A percentile compares a stretch with the other conserved stretches of the same genome.
phyloP scores from a whole-genome alignment of 441 rosid species.

The Eutrema salsugineum region DNA sequence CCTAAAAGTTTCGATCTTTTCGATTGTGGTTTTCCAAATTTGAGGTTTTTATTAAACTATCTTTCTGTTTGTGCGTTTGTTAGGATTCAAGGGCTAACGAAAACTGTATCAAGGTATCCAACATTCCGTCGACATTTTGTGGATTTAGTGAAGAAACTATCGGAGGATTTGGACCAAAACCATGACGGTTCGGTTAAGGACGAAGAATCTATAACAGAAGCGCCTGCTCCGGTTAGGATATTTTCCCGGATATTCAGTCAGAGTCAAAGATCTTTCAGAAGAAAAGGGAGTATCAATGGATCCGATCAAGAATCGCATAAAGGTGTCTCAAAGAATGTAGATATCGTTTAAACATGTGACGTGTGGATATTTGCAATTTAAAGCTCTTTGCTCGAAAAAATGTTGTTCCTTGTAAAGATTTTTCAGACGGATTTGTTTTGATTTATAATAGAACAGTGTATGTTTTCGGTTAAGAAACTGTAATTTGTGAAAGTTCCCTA shows the following conservation, averaged over 20 bases:
- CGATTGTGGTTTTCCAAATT: not conserved
- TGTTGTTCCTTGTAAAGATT: constrained; percentile 17
- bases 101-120: constrained; percentile 78
- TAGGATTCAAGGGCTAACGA: constrained; percentile 76
- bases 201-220: constrained; percentile 25
- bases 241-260: constrained; percentile 37
- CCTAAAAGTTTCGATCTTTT: not conserved
- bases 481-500: not conserved
- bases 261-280: constrained; percentile 47
- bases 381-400: not conserved
- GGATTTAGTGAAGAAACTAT: constrained; percentile 46
- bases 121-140: constrained; percentile 62
- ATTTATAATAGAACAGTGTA: constrained; percentile 6
- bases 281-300: constrained; percentile 35
- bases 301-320: constrained; percentile 42
- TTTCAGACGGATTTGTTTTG: not conserved
- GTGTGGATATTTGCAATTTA: not conserved
- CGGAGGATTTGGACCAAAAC: constrained; percentile 53
- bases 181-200: not conserved
- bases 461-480: not conserved
- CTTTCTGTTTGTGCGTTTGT: not conserved
- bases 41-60: not conserved
- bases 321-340: constrained; percentile 31
- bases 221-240: constrained; percentile 51
- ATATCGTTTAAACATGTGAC: constrained; percentile 34